A percentile compares a stretch with the other conserved stretches of the same genome.
phyloP scores from a whole-genome alignment of 129 eudicot species.

The Ambrosia trifida region DNA sequence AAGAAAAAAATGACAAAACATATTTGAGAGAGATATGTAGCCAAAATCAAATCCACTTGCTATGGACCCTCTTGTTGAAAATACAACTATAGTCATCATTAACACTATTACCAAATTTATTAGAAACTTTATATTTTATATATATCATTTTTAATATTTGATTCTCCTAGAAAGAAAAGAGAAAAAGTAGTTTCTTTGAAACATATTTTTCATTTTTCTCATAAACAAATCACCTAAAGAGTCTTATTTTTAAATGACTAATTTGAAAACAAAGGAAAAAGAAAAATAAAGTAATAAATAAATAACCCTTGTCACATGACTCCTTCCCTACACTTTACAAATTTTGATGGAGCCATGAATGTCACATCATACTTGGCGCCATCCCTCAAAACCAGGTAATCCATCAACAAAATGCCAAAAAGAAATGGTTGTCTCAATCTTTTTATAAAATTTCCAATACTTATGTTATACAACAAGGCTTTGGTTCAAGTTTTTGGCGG shows the following conservation, averaged over 20 bases:
- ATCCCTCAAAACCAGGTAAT: constrained; percentile 22
- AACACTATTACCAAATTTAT: constrained; percentile 3
- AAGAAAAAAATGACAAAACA: constrained; percentile 16
- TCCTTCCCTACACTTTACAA: constrained; percentile 8
- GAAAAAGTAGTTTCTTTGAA: neutral
- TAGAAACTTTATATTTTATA: neutral
- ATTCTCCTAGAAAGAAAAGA: no score
- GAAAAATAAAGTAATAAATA: neutral
- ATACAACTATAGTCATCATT: neutral
- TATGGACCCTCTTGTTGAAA: neutral
- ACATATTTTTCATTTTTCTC: neutral
- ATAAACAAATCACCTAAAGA: neutral
- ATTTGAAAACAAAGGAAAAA: neutral
- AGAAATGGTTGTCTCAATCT: neutral
- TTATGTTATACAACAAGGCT: no score
- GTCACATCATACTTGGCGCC: constrained; percentile 15
- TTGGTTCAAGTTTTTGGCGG: no score
- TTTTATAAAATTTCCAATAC: neutral
- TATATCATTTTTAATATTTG: neutral
- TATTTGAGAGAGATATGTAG: constrained; percentile 3
- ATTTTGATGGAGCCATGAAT: constrained; percentile 16
- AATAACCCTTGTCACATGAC: constrained; percentile 15
- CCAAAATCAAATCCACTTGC: constrained; percentile 18
- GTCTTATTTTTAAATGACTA: neutral
- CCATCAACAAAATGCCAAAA: constrained; percentile 21